Base-by-base conservation (phyloP, 345 rosid species). In the Mallotus nudiflorus region DNA sequence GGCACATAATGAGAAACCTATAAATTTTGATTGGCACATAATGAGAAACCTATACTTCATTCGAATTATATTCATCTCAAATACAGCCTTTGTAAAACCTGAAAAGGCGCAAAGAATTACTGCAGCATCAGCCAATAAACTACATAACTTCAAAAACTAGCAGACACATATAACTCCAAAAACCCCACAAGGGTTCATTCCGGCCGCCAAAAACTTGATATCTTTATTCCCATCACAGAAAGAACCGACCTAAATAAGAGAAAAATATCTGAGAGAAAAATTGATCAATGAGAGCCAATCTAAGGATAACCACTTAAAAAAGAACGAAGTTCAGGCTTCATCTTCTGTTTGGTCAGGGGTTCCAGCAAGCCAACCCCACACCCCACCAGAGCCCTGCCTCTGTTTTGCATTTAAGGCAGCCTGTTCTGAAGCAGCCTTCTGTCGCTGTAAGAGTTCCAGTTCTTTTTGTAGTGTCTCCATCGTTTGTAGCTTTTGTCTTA, bases 311-410 rank as follows among this genome's bases (percentile, higher is more conserved):
- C 25, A 63, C 51, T 49, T 24, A 6, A 11, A 31, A 24, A 19
- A 7, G 19, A 19, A 39, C 48, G 2, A 80, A 61, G 45, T 75
- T 81, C 69, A 85, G 56, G 69, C 83, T 9, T 82, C 79, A 0
- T 79, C 73, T 2, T 24, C 76, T 2, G 69, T 68, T 58, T 71
- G 60, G 69, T 78, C 82, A 45, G 98, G 91, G 66, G 85, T 53
- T 73, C 99, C 98, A 0, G 97, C 96, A 24, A 96, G 89, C 99
- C 99, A 96, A 50, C 96, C 91, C 99, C 99, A 96, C 66, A 96
- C 90, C 4, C 99, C 92, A 46, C 97, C 88, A 0, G 99, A 92
- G 67, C 91, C 75, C 75, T 92, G 96, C 80, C 84, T 80, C 71
- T 81, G 84, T 78, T 82, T 91, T 55, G 97, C 89, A 20, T 76